Base-by-base conservation (phyloP, 306 rosid species). In the Vigna mungo region DNA sequence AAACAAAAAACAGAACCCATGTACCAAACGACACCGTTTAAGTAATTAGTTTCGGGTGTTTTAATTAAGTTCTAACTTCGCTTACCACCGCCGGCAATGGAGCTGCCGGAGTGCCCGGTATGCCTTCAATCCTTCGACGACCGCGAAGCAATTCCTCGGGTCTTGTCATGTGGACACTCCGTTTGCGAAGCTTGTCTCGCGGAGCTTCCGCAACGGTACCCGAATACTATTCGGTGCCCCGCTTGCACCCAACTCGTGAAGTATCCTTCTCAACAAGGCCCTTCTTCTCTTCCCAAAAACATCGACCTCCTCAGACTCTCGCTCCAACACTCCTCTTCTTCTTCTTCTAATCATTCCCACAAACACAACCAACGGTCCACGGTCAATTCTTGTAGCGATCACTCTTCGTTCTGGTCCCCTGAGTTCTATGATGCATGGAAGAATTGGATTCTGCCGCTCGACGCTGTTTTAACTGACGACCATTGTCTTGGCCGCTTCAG, bases 91-190 rank as follows among this genome's bases (percentile, higher is more conserved):
- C 58, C 53, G 60, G 47, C 58, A 44, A 87, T 90, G 96, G 98
- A 88, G 86, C 37, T 49, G 59, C 91, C 96, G 80, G 98, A 94
- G 85, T 92, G 98, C 59, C 96, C 98, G 0, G 96, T 95, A 21
- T 95, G 98, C 82, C 87, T 95, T 4, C 90, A 90, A 66, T 84
- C 70, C 74, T 95, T 87, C 89, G 88, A 90, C 88, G 90, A 86
- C 76, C 74, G 47, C 10, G 52, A 12, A 44, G 80, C 85, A 12
- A 52, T 92, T 43, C 98, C 98, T 13, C 90, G 96, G 17, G 97
- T 94, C 4, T 86, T 92, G 17, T 58, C 87, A 3, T 94, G 96
- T 56, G 98, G 97, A 4, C 97, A 91, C 84, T 75, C 98, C 4
- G 84, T 78, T 10, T 94, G 97, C 69, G 90, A 88, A 77, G 71